phyloP scores from a whole-genome alignment of 495 filamentous ascomycete species.

The Rusavskia elegans region DNA sequence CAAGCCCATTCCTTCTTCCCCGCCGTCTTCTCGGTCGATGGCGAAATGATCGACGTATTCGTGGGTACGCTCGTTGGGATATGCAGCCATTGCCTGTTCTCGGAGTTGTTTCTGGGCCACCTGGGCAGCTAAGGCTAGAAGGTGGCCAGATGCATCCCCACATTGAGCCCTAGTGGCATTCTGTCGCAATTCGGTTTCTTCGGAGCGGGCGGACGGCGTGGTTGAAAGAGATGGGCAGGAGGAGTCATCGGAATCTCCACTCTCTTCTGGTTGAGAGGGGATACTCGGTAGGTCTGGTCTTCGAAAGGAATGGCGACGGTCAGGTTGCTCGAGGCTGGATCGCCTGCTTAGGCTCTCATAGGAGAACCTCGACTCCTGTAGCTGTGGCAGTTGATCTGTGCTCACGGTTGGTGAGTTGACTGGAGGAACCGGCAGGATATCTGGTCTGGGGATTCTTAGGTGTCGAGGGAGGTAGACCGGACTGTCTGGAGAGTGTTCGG shows the following conservation, averaged over 20 bases:
- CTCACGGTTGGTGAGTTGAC: conserved; percentile 17
- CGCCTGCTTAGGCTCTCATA: conserved; percentile 28
- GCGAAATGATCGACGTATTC: conserved; percentile 46
- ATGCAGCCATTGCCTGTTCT: conserved; percentile 54
- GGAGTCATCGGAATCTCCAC: conserved; percentile 36
- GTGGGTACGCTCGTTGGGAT: conserved; percentile 47
- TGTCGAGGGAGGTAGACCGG: conserved; percentile 5
- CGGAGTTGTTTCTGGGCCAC: conserved; percentile 59
- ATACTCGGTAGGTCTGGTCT: conserved; percentile 35
- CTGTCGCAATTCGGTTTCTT: conserved; percentile 19
- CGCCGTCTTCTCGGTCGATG: conserved; percentile 32
- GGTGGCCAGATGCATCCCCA: conserved; percentile 54
- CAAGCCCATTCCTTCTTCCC: conserved; percentile 23
- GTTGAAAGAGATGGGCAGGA: conserved; percentile 32
- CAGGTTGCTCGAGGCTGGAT: background rate
- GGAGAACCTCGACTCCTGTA: conserved; percentile 30
- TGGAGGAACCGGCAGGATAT: conserved; percentile 7
- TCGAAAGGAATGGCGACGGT: conserved; percentile 36
- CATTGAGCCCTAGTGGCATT: conserved; percentile 30
- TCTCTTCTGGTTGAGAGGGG: conserved; percentile 38
- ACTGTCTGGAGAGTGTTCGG: conserved; percentile 17
- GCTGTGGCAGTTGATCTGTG: conserved; percentile 6
- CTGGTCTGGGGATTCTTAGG: conserved; percentile 2
- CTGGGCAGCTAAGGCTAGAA: conserved; percentile 58
- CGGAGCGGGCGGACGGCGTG: conserved; percentile 25